These are phyloP conservation scores for Elongisporangium undulatum DNA, from an alignment of 352 stramenopile genomes.

Conservation along the genomic window DNA sequence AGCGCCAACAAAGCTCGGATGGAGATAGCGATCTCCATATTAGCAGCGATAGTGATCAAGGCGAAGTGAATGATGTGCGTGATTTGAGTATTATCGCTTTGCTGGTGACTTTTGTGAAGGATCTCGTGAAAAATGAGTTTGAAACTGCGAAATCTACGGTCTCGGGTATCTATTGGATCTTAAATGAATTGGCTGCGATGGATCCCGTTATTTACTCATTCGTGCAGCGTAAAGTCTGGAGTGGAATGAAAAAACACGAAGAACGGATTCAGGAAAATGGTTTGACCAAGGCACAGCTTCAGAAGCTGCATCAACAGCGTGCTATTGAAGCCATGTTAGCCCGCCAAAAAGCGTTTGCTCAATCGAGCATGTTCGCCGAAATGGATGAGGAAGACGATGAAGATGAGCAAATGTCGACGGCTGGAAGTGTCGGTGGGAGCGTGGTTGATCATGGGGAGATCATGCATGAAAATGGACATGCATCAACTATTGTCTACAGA, in stretches of 20 bases:
- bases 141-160: slow-evolving; percentile 76
- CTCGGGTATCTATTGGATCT: slow-evolving; percentile 77
- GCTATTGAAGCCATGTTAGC: slow-evolving; percentile 83
- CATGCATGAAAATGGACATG: slow-evolving; percentile 8
- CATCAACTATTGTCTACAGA: slow-evolving; percentile 50
- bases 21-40: slow-evolving; percentile 53
- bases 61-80: slow-evolving; percentile 46
- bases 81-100: slow-evolving; percentile 60
- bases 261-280: slow-evolving; percentile 42
- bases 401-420: slow-evolving; percentile 30
- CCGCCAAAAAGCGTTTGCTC: slow-evolving; percentile 71
- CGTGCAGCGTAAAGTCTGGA: slow-evolving; percentile 58
- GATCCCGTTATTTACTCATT: slow-evolving; percentile 47
- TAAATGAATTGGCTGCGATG: slow-evolving; percentile 54
- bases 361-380: slow-evolving; percentile 61
- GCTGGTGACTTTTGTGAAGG: slow-evolving; percentile 51
- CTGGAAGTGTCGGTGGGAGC: background rate
- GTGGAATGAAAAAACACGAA: slow-evolving; percentile 58
- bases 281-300: slow-evolving; percentile 64
- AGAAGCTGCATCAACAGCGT: slow-evolving; percentile 77
- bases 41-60: slow-evolving; percentile 69
- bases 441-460: background rate
- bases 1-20: slow-evolving; percentile 38
- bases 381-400: slow-evolving; percentile 69
- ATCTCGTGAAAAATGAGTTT: slow-evolving; percentile 74